Conservation (phyloP, 2,329 filamentous ascomycete genomes). For the Cordyceps militaris region DNA sequence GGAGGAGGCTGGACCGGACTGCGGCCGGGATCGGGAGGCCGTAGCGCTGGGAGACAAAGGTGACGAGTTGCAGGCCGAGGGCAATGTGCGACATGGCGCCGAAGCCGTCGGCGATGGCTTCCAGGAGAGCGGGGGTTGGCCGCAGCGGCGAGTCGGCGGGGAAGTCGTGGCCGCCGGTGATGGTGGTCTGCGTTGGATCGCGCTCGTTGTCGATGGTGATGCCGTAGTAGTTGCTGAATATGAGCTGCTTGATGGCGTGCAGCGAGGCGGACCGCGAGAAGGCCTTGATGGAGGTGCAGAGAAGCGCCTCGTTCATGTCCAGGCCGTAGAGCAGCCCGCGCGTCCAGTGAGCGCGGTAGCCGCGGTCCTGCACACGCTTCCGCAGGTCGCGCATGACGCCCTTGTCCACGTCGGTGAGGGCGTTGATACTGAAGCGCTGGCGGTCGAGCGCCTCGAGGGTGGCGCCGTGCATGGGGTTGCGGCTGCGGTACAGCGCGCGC, state of each 20-base stretch:
- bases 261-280: slow-evolving; percentile 33
- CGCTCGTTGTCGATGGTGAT: slow-evolving; percentile 20
- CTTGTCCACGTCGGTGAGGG: slow-evolving; percentile 14
- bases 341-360: slow-evolving; percentile 24
- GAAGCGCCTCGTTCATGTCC: slow-evolving; percentile 30
- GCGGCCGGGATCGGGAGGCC: slow-evolving; percentile 46
- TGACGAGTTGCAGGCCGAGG: slow-evolving; percentile 51
- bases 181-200: slow-evolving; percentile 16
- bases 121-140: slow-evolving; percentile 53
- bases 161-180: slow-evolving; percentile 33
- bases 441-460: slow-evolving; percentile 23
- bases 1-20: slow-evolving; percentile 61
- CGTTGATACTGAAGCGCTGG: slow-evolving; percentile 24
- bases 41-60: slow-evolving; percentile 56
- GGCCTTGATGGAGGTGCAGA: slow-evolving; percentile 36
- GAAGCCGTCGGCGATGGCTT: slow-evolving; percentile 61
- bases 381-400: slow-evolving; percentile 23
- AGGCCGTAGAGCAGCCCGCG: slow-evolving; percentile 21
- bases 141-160: slow-evolving; percentile 43
- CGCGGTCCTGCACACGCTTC: slow-evolving; percentile 21
- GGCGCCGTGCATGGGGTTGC: slow-evolving; percentile 11
- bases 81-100: slow-evolving; percentile 58
- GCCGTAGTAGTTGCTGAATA: slow-evolving; percentile 26
- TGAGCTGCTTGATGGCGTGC: slow-evolving; percentile 26
- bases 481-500: slow-evolving; percentile 29